Evolutionary conservation across 108 stramenopile genomes (phyloP), one percentile per base, ranked within the genome.

Genomic region (Cyclotella distinguenda): DNA sequence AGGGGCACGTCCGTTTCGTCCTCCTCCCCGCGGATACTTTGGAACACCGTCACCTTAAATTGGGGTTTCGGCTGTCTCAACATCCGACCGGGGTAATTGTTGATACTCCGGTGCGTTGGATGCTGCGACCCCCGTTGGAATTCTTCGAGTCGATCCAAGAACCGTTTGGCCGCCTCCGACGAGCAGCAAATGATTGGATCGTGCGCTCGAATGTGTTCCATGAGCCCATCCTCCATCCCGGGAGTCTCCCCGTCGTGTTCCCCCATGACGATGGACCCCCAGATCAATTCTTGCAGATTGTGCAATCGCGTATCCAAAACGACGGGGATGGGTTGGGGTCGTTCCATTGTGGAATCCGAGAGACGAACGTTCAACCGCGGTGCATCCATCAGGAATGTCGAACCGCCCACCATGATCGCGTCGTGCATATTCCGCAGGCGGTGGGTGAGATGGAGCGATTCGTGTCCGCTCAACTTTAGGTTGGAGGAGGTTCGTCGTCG

Each of bases 291-390:
- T 48, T 76, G 74, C 33, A 76, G 57, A 58, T 73, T 27, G 11
- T 65, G 48, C 34, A 92, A 70, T 59, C 89, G 58, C 15, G 87
- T 75, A 74, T 92, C 90, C 38, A 92, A 58, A 16, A 89, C 74
- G 38, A 92, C 68, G 9, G 90, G 87, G 10, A 78, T 70, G 4
- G 90, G 90, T 60, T 87, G 90, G 4, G 90, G 90, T 60, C 86
- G 90, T 13, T 47, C 33, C 5, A 61, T 50, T 46, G 28, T 28
- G 15, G 32, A 33, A 19, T n/a, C 23, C 18, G 69, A 43, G 15
- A 92, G 42, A 49, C 91, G 82, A 68, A 86, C 86, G 49, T 70
- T 83, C 39, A 92, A 63, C 27, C 88, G 34, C 26, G 91, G 91
- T 65, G 84, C 82, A 71, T 92, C 91, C 18, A 80, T 35, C 13